These are phyloP conservation scores for Aspergillus conjunctus DNA, from an alignment of 495 filamentous ascomycete species.

Conservation along the genomic window DNA sequence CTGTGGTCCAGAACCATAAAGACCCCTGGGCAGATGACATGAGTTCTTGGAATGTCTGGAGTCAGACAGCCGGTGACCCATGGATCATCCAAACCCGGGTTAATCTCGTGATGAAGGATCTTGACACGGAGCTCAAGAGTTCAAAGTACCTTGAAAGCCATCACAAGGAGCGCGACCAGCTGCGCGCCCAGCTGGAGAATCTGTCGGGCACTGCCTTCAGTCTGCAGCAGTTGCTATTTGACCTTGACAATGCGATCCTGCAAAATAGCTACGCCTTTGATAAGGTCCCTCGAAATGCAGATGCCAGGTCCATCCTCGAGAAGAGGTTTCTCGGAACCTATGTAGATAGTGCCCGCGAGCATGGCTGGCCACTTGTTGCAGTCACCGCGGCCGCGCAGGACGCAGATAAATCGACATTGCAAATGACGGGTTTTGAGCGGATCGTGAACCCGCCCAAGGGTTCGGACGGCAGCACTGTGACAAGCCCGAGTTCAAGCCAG, in stretches of 20 bases:
- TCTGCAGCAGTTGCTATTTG: slow-evolving; percentile 16
- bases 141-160: slow-evolving; percentile 10
- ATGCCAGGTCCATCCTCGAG: slow-evolving; percentile 5
- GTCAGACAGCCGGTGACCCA: neutral
- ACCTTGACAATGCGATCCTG: slow-evolving; percentile 15
- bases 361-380: slow-evolving; percentile 12
- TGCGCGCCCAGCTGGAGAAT: slow-evolving; percentile 5
- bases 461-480: neutral
- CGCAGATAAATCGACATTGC: neutral
- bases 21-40: neutral
- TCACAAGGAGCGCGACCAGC: neutral
- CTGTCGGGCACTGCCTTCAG: slow-evolving; percentile 18
- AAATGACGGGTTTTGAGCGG: slow-evolving; percentile 17
- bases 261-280: slow-evolving; percentile 1
- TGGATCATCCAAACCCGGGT: slow-evolving; percentile 8
- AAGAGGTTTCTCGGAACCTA: slow-evolving; percentile 1
- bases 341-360: neutral
- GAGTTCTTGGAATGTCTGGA: slow-evolving; percentile 1
- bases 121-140: slow-evolving; percentile 12
- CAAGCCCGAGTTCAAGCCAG: neutral
- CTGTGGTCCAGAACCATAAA: neutral
- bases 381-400: slow-evolving; percentile 3
- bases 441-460: slow-evolving; percentile 9
- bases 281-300: neutral
- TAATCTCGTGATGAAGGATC: slow-evolving; percentile 1